Base-by-base conservation (phyloP, 2,329 filamentous ascomycete species). In the Periconia macrospinosa region DNA sequence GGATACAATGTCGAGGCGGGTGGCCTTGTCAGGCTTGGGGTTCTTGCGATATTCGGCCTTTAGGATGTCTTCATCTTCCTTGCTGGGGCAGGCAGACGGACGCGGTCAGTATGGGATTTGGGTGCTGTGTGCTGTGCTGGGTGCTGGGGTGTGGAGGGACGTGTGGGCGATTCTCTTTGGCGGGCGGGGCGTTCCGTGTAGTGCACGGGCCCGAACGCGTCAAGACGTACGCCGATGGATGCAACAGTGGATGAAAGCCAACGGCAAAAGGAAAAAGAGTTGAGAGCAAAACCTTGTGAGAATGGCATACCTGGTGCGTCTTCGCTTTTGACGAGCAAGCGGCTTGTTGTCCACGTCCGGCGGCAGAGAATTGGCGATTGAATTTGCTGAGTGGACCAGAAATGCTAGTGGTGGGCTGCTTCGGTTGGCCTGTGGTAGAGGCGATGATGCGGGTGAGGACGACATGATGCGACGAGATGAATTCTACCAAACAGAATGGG, bases 21-120 rank as follows among this genome's bases (percentile, higher is more conserved):
- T 89, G 52, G 86, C 83, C 77, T 96, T 97, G 78, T 96, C 92
- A 33, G 93, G 93, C 75, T 96, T 97, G 7, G 91, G 85, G 72
- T 97, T 95, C 57, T 81, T 83, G 64, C 85, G 83, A 71, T 96
- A 97, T 54, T 93, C 91, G 35, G 89, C 83, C 75, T 97, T 93
- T 56, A 97, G 86, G 49, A 95, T 84, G 49, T 87, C 84, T 78
- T 96, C 93, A 78, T 97, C 93, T 75, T 93, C 89, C 49, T 74
- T 73, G 63, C 72, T 74, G 60, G 23, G 8, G 23, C 23, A 27
- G 23, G 60, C 50, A 54, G 55, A 58, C 49, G 43, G 50, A 51
- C 53, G 57, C 61, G 60, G 66, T 70, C 55, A 71, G 68, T 59
- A 30, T 33, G 30, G 54, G 33, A 50, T 44, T 46, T 45, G 17